These are phyloP conservation scores for Hansenula sp. DNA, from an alignment of 1,139 yeast genomes.

Conservation along the genomic window DNA sequence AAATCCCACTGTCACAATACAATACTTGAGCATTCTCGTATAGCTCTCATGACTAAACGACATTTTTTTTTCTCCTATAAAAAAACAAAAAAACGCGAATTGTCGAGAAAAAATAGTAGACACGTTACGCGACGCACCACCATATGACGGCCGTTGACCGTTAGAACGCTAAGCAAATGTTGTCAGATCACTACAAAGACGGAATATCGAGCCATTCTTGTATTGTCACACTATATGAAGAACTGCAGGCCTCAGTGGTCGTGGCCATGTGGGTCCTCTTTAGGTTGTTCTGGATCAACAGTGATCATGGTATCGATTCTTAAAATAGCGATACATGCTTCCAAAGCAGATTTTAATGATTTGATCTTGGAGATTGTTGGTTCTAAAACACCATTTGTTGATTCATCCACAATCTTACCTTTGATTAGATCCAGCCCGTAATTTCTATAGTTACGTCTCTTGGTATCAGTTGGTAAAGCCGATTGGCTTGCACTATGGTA, in stretches of 20 bases:
- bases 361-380: constrained; percentile 93
- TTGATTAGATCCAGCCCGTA: constrained; percentile 89
- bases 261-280: constrained; percentile 84
- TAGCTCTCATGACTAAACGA: neutral
- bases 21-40: neutral
- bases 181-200: neutral
- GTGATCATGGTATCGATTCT: constrained; percentile 98
- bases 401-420: constrained; percentile 89
- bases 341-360: constrained; percentile 91
- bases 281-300: constrained; percentile 92
- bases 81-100: neutral
- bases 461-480: constrained; percentile 75
- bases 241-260: no score
- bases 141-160: neutral
- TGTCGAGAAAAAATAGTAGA: neutral
- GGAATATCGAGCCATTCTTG: neutral
- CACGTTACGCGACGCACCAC: neutral
- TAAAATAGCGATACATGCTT: constrained; percentile 95
- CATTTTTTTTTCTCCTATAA: neutral
- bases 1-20: neutral
- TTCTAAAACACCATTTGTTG: constrained; percentile 83
- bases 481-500: constrained; percentile 95
- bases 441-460: constrained; percentile 81
- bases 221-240: neutral
- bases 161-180: no score